Evolutionary conservation across 2,329 filamentous ascomycete genomes (phyloP), one percentile per base, ranked within the genome.

Genomic region (Raffaelea albimanens): DNA sequence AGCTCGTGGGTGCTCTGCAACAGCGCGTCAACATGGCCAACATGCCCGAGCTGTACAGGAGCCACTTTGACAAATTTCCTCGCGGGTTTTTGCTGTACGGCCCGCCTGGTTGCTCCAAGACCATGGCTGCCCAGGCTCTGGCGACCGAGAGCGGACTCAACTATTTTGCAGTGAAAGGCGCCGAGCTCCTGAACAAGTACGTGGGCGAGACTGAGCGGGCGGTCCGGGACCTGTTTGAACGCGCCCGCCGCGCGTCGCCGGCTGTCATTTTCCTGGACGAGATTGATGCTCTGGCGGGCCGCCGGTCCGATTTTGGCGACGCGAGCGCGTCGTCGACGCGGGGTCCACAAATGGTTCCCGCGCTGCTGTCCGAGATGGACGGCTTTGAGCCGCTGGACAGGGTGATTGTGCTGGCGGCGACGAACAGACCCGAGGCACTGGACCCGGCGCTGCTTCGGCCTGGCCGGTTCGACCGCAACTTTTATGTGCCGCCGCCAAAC

Each of bases 211-310:
- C 89, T 2, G 91, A 97, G 67, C 80, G 88, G 11, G 83, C 85
- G 8, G 77, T 96, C 39, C 81, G 91, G 34, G 85, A 88, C 47
- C 79, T 96, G 1, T 96, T 97, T 62, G 77, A 83, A 46, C 86
- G 90, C 56, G 91, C 91, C 1, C 76, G 85, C 39, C 82, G 84
- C n/a, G 90, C 89, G 9, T 82, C 83, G 45, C 91, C 91, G 0
- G 89, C 86, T 61, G 91, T 96, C 65, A 89, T 97, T 57, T 97
- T 96, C 72, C 95, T 96, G 55, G 90, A 97, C 62, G 90, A 97
- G 63, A 93, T 97, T 57, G 90, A 97, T 66, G 82, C 87, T 4
- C 91, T 97, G 53, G 85, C 64, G 58, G 83, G 67, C 2, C 68
- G 71, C 47, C 67, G 75, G 8, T 56, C 68, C 38, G 68, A 72